These are phyloP conservation scores for Acanthamoeba royreba DNA, from an alignment of 208 protist species.

Conservation along the genomic window DNA sequence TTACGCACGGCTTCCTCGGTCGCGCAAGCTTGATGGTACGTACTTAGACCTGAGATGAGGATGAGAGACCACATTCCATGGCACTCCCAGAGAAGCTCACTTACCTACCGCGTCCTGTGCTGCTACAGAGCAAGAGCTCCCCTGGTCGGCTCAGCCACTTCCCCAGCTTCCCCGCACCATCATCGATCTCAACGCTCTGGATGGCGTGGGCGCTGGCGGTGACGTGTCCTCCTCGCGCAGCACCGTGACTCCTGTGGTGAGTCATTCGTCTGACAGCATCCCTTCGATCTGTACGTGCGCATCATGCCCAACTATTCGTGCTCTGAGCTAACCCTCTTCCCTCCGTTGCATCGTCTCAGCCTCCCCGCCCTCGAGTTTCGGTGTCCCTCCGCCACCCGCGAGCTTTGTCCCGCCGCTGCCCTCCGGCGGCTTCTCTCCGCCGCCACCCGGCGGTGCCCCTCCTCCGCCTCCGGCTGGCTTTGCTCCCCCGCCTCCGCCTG, in stretches of 20 bases:
- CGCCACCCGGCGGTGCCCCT: background rate
- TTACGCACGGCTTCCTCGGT: background rate
- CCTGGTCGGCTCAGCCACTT: conserved; percentile 14
- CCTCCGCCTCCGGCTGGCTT: background rate
- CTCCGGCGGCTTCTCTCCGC: background rate
- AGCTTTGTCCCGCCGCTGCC: background rate
- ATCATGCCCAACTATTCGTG: background rate
- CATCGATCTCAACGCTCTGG: conserved; percentile 34
- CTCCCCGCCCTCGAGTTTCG: background rate
- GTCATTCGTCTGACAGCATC: background rate
- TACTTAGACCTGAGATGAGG: too few relatives aligned
- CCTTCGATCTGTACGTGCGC: background rate
- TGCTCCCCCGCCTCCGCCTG: background rate
- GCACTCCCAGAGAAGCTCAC: too few relatives aligned
- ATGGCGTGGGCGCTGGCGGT: background rate
- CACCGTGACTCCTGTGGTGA: background rate
- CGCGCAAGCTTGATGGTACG: background rate
- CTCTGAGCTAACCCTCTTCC: background rate
- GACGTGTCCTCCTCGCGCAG: background rate
- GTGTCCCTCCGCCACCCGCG: background rate
- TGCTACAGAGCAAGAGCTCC: background rate
- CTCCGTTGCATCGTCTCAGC: background rate
- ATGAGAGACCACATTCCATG: too few relatives aligned
- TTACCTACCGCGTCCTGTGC: background rate
- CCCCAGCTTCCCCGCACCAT: background rate